A percentile compares a stretch with the other conserved stretches of the same genome.
These are phyloP conservation scores for Phialemonium atrogriseum DNA, from an alignment of 2,329 filamentous ascomycete species.

Conservation along the genomic window DNA sequence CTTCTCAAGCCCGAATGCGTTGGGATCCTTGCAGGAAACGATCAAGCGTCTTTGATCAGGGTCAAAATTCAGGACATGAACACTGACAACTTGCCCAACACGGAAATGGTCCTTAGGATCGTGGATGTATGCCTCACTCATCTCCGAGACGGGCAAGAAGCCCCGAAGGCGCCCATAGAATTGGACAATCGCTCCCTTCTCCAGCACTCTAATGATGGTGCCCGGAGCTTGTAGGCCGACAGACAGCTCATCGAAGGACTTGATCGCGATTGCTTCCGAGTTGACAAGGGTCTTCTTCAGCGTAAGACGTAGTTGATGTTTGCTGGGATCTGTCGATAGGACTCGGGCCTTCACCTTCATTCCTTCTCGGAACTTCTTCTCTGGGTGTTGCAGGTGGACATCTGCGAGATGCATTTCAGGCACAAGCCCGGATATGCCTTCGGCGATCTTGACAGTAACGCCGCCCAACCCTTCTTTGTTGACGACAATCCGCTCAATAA, in stretches of 20 bases:
- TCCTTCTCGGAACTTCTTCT: conserved; percentile 91
- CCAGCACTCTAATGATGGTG: conserved; percentile 74
- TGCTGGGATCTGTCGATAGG: conserved; percentile 67
- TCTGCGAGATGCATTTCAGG: conserved; percentile 85
- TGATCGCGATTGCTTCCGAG: conserved; percentile 73
- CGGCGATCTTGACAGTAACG: conserved; percentile 73
- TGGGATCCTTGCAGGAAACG: conserved; percentile 88
- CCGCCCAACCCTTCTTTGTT: conserved; percentile 71
- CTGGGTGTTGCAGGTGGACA: conserved; percentile 78
- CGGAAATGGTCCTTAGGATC: conserved; percentile 87
- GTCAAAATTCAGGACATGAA: conserved; percentile 78
- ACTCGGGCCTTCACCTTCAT: conserved; percentile 79
- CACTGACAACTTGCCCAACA: conserved; percentile 81
- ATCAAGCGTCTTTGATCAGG: conserved; percentile 62
- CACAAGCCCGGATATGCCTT: conserved; percentile 84
- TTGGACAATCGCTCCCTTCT: conserved; percentile 77
- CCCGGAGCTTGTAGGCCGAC: conserved; percentile 74
- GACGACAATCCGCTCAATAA: conserved; percentile 76
- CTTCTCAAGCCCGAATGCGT: conserved; percentile 64
- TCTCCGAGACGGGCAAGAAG: conserved; percentile 88
- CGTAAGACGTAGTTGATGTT: conserved; percentile 75
- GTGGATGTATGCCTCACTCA: conserved; percentile 94
- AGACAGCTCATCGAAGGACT: conserved; percentile 64
- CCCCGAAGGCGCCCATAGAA: conserved; percentile 81
- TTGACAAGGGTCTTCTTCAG: conserved; percentile 93